A percentile compares a stretch with the other conserved stretches of the same genome.
These are phyloP conservation scores for Raddia guianensis DNA, from an alignment of 176 grass and related monocot species.

Conservation along the genomic window DNA sequence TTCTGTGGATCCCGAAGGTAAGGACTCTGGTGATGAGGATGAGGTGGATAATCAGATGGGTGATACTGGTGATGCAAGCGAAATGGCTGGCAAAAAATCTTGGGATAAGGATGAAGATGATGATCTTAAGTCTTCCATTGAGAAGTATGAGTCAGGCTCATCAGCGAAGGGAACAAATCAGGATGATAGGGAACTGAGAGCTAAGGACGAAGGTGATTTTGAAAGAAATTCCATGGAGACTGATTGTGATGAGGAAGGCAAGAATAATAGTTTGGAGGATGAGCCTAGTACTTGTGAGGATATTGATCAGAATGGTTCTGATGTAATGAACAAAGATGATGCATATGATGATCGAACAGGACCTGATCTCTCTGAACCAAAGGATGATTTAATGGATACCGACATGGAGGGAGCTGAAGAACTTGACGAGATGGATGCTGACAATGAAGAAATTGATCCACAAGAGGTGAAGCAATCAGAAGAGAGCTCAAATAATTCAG, in stretches of 20 bases:
- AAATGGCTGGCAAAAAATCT: slow-evolving; percentile 75
- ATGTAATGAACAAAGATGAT: slow-evolving; percentile 67
- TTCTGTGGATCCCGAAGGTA: slow-evolving; percentile 73
- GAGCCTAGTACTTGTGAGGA: slow-evolving; percentile 59
- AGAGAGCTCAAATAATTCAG: slow-evolving; percentile 38
- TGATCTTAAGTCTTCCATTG: slow-evolving; percentile 59
- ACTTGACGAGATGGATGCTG: slow-evolving; percentile 45
- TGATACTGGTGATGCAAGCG: slow-evolving; percentile 71
- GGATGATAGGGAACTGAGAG: slow-evolving; percentile 71
- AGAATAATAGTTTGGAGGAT: slow-evolving; percentile 52
- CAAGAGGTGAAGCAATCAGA: slow-evolving; percentile 59
- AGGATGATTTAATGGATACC: slow-evolving; percentile 58
- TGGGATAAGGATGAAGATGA: slow-evolving; percentile 87
- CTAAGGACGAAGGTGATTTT: slow-evolving; percentile 77
- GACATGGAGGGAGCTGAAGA: slow-evolving; percentile 58
- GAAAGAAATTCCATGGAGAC: slow-evolving; percentile 62
- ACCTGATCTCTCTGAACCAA: slow-evolving; percentile 61
- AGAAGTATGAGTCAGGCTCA: slow-evolving; percentile 84
- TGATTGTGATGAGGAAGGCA: slow-evolving; percentile 51
- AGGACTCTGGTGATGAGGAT: slow-evolving; percentile 54
- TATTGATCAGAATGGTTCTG: slow-evolving; percentile 47
- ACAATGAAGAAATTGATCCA: slow-evolving; percentile 39
- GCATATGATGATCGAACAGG: slow-evolving; percentile 81
- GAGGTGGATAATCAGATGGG: slow-evolving; percentile 92
- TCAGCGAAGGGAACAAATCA: slow-evolving; percentile 62